Evolutionary conservation across 805 yeast species (phyloP).

Genomic region (Saccharomycopsis vini): DNA sequence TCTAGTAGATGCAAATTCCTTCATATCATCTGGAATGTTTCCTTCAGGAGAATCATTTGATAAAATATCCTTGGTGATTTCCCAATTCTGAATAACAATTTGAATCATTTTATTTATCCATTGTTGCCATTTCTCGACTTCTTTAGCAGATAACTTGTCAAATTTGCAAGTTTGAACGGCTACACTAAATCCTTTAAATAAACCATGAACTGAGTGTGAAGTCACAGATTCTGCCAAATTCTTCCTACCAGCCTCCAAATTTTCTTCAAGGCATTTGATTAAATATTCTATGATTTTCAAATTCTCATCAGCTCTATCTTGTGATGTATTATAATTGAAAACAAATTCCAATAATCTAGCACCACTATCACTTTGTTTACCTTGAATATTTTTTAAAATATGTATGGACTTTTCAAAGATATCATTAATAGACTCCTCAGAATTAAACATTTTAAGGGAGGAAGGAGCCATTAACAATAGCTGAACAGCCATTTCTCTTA

Average conservation of each 20-base stretch:
- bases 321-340: conserved; percentile 28
- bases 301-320: conserved; percentile 6
- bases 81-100: conserved; percentile 27
- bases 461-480: conserved; percentile 38
- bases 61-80: conserved; percentile 33
- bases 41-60: conserved; percentile 70
- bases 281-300: conserved; percentile 21
- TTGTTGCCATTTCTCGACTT: background rate
- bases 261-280: conserved; percentile 27
- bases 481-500: conserved; percentile 44
- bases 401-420: conserved; percentile 21
- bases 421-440: conserved; percentile 19
- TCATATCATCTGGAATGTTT: conserved; percentile 40
- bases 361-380: conserved; percentile 68
- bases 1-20: conserved; percentile 26
- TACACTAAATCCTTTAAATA: conserved; percentile 48
- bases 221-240: conserved; percentile 35
- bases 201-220: conserved; percentile 55
- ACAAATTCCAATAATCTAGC: conserved; percentile 56
- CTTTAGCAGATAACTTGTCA: conserved; percentile 2
- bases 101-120: conserved; percentile 14
- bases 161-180: conserved; percentile 29
- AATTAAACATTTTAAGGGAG: conserved; percentile 23
- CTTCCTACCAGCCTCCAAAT: conserved; percentile 27
- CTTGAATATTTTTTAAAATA: conserved; percentile 31